Evolutionary conservation across 2,329 filamentous ascomycete species (phyloP).

Genomic region (Pseudogymnoascus sp.): DNA sequence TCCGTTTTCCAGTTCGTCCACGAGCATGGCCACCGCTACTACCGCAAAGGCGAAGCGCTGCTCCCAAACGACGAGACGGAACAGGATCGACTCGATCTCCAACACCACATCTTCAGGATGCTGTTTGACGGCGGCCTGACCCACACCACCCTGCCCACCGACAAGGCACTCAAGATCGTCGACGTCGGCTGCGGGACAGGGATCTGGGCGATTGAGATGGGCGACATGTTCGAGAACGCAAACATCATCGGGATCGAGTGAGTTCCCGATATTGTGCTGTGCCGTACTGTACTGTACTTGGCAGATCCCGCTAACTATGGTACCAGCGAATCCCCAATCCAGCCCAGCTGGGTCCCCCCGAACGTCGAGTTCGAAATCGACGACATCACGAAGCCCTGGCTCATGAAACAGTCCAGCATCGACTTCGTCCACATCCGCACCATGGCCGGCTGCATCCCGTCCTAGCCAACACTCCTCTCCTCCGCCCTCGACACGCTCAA

Average conservation of each 20-base stretch:
- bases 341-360: conserved; percentile 48
- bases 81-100: conserved; percentile 22
- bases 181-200: conserved; percentile 51
- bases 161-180: conserved; percentile 34
- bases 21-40: conserved; percentile 42
- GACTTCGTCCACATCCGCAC: conserved; percentile 54
- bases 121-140: conserved; percentile 23
- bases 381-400: conserved; percentile 48
- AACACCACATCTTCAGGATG: conserved; percentile 22
- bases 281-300: conserved; percentile 16
- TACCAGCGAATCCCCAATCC: conserved; percentile 51
- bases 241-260: conserved; percentile 19
- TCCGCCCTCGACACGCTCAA: conserved; percentile 37
- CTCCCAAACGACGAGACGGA: conserved; percentile 28
- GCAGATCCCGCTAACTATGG: conserved; percentile 35
- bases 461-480: conserved; percentile 47
- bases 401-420: conserved; percentile 37
- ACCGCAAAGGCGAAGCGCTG: conserved; percentile 34
- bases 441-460: conserved; percentile 48
- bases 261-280: conserved; percentile 31
- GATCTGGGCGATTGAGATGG: conserved; percentile 55
- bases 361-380: conserved; percentile 61
- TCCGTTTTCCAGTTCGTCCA: conserved; percentile 37
- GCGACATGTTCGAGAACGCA: conserved; percentile 37
- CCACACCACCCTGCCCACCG: conserved; percentile 18